Base-by-base conservation (phyloP, 2,329 filamentous ascomycete genomes). In the Tolypocladium ophioglossoides region DNA sequence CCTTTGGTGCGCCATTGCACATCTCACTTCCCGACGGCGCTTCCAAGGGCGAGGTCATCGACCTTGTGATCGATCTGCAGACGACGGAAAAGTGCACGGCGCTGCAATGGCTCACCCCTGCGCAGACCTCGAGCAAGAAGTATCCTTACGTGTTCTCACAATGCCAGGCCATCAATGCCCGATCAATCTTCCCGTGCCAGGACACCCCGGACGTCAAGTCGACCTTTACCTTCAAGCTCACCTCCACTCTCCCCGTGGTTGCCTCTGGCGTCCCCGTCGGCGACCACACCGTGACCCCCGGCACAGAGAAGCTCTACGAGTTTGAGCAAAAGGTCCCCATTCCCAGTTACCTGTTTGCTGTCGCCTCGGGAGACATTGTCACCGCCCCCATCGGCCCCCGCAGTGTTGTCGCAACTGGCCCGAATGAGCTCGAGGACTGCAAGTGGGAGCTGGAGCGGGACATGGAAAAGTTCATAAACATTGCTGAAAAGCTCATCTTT, bases 131-230 rank as follows among this genome's bases (percentile, higher is more conserved):
- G 55, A 96, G 95, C 79, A 91, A 91, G 75, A 94, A 91, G 71
- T 87, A 95, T 61, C 92, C 92, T 1, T 97, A 96, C 72, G 92
- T 97, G 85, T 97, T 97, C 75, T 95, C 89, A 47, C 94, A 97
- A 75, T 96, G 91, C 70, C 92, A 99, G 76, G 91, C 92, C 53
- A 97, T 96, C 65, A 91, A 97, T 65, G 90, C 89, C 46, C 85
- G 94, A 56, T 95, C 91, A 50, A 82, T 97, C 57, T 95, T 97
- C 70, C 94, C 94, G 8, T 97, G 92, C 72, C 92, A 97, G 74
- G 94, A 99, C 67, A 97, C 94, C 1, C 94, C 94, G 3, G 92
- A 96, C 68, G 88, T 96, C 64, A 99, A 99, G 76, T 91, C 89
- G n/a, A 95, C 91, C 1, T 91, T 91, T 71, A 84, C 85, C 58